Percentiles rank a stretch among this genome's conserved stretches.
Conservation (phyloP, 2,329 filamentous ascomycete genomes). For the Claviceps pusilla region DNA sequence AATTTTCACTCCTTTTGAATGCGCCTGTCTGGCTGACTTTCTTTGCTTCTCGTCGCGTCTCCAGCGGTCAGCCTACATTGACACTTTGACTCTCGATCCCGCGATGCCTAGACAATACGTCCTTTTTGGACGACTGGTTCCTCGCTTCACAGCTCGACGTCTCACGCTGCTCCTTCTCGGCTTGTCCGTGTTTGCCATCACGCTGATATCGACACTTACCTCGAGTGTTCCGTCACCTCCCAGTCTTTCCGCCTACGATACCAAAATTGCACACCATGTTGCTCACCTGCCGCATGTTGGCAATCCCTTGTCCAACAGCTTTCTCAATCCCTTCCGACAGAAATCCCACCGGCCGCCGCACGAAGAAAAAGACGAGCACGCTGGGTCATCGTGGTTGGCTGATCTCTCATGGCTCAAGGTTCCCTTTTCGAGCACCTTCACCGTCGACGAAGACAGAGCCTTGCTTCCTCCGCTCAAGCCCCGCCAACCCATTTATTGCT, state of each 20-base stretch:
- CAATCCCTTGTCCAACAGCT: conserved; percentile 29
- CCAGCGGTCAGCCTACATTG: neutral
- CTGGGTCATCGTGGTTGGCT: conserved; percentile 69
- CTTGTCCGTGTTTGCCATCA: conserved; percentile 37
- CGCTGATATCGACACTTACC: conserved; percentile 38
- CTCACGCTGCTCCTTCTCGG: conserved; percentile 35
- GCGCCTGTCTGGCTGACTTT: neutral
- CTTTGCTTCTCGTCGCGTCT: neutral
- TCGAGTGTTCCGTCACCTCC: conserved; percentile 32
- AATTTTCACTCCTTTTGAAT: neutral
- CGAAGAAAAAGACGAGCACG: conserved; percentile 64
- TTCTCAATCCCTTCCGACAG: conserved; percentile 51
- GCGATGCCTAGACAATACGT: conserved; percentile 17
- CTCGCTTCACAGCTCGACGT: conserved; percentile 36
- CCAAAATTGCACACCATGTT: conserved; percentile 31
- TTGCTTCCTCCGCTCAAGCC: conserved; percentile 62
- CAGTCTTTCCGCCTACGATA: conserved; percentile 34
- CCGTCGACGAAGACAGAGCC: conserved; percentile 66
- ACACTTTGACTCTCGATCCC: neutral
- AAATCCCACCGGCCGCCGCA: conserved; percentile 57
- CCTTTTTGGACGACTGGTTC: conserved; percentile 33
- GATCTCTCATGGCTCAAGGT: conserved; percentile 77
- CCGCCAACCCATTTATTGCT: conserved; percentile 73
- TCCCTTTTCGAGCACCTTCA: conserved; percentile 70
- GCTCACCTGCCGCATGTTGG: conserved; percentile 11